Evolutionary conservation across 768 basidiomycete genomes (phyloP).

Genomic region (Phylloporus rhodoxanthus): DNA sequence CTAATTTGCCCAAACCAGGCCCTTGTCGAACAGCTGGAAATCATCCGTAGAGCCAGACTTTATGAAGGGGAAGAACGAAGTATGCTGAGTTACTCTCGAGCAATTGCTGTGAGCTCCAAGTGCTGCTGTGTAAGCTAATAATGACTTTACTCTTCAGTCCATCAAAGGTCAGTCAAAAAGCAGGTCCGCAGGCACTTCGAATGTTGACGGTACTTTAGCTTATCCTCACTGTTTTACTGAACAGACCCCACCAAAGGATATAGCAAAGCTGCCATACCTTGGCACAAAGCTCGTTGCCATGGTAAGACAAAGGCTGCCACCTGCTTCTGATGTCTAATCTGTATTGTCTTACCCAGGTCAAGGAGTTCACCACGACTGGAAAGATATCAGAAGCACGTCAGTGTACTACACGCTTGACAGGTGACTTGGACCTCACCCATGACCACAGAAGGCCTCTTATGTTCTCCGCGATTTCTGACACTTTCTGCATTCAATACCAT

Average conservation of each 20-base stretch:
- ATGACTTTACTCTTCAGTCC: constrained; percentile 26
- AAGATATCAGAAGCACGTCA: constrained; percentile 53
- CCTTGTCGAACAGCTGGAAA: constrained; percentile 51
- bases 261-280: constrained; percentile 41
- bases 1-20: constrained; percentile 65
- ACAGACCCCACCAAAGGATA: constrained; percentile 33
- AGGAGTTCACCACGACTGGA: constrained; percentile 54
- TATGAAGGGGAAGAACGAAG: constrained; percentile 65
- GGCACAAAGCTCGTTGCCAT: constrained; percentile 49
- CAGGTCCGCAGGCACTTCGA: not conserved
- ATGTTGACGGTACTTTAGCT: constrained; percentile 31
- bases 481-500: constrained; percentile 56
- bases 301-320: constrained; percentile 26
- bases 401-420: constrained; percentile 11
- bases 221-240: constrained; percentile 41
- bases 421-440: not conserved
- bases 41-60: constrained; percentile 52
- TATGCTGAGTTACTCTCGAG: constrained; percentile 65
- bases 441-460: constrained; percentile 40
- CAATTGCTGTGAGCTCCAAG: constrained; percentile 53
- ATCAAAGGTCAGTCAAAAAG: constrained; percentile 39
- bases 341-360: constrained; percentile 38
- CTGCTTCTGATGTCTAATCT: not conserved
- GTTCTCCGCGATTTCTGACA: constrained; percentile 48
- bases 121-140: not conserved